Percentiles rank a stretch among this genome's conserved stretches.
These are phyloP conservation scores for Euphrasia confusa DNA, from an alignment of 257 asterid genomes.

Conservation along the genomic window DNA sequence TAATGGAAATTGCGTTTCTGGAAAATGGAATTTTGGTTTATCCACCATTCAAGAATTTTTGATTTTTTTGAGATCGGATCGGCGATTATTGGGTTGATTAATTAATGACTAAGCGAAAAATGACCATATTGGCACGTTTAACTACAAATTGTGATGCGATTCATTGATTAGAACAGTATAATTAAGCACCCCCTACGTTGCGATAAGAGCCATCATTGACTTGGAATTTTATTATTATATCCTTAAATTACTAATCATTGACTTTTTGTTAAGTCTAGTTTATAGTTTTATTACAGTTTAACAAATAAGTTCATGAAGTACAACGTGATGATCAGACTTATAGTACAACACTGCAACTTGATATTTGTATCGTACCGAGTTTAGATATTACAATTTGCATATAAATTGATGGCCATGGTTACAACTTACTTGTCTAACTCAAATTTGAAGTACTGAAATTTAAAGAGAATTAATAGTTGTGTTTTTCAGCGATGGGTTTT, in stretches of 20 bases:
- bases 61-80: no score
- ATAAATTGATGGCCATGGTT: neutral
- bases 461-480: neutral
- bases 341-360: slow-evolving; percentile 4
- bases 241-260: neutral
- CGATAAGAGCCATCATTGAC: neutral
- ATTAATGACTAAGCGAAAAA: no score
- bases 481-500: slow-evolving; percentile 3
- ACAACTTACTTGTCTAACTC: neutral
- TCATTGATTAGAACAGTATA: no score
- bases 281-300: no score
- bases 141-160: neutral
- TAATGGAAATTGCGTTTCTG: no score
- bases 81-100: no score
- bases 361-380: neutral
- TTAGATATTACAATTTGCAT: neutral
- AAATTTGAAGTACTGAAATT: neutral
- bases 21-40: no score
- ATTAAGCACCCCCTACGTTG: no score
- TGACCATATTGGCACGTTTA: no score
- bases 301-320: no score
- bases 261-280: neutral
- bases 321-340: neutral
- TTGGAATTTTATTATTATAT: neutral
- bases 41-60: no score